Conservation (phyloP, 1,284 basidiomycete species). For the Ustilago bromivora region DNA sequence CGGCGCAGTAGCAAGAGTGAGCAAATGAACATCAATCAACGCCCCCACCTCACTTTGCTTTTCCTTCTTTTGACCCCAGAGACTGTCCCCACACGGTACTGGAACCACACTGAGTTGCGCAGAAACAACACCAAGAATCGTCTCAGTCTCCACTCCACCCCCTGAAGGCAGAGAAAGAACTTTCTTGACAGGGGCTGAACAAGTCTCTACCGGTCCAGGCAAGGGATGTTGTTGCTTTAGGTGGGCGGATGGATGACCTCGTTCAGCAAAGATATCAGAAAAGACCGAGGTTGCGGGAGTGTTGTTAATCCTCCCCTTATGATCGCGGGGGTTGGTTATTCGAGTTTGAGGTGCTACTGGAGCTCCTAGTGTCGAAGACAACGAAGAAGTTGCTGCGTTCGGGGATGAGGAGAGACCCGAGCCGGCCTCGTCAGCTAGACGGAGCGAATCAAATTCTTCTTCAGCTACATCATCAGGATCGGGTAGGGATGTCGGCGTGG, state of each 20-base stretch:
- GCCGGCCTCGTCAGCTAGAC: neutral
- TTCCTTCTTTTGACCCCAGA: neutral
- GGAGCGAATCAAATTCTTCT: neutral
- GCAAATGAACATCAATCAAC: constrained; percentile 51
- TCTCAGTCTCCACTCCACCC: constrained; percentile 42
- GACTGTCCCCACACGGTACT: constrained; percentile 23
- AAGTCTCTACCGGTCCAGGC: constrained; percentile 51
- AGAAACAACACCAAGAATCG: constrained; percentile 58
- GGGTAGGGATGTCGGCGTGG: neutral
- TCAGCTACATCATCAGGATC: neutral
- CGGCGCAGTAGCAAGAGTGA: constrained; percentile 55
- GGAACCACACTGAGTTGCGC: constrained; percentile 39
- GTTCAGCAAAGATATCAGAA: constrained; percentile 38
- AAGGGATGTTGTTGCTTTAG: constrained; percentile 33
- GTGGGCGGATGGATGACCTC: constrained; percentile 16
- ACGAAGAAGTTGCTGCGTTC: constrained; percentile 6
- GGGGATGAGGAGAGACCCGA: constrained; percentile 24
- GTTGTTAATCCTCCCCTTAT: constrained; percentile 40
- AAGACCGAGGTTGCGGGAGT: constrained; percentile 53
- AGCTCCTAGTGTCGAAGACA: constrained; percentile 16
- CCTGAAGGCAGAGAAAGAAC: constrained; percentile 54
- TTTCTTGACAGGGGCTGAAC: constrained; percentile 47
- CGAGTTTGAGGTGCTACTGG: constrained; percentile 24
- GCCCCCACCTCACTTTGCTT: constrained; percentile 18
- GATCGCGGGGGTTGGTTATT: constrained; percentile 25